A percentile compares a stretch with the other conserved stretches of the same genome.
These are phyloP conservation scores for Hebeloma cylindrosporum DNA, from an alignment of 768 basidiomycete species.

Conservation along the genomic window DNA sequence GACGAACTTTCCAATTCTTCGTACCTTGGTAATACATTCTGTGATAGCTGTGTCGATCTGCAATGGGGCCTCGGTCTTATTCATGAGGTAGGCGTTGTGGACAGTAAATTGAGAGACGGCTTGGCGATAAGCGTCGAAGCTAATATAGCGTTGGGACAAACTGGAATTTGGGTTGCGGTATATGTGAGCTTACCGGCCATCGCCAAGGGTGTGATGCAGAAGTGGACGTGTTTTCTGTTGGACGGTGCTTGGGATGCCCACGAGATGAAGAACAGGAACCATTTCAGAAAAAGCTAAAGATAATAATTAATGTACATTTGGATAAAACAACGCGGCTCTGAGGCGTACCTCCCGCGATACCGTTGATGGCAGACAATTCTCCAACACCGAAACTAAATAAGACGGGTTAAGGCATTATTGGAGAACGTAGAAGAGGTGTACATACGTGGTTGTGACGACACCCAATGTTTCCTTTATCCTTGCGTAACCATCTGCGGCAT, in stretches of 20 bases:
- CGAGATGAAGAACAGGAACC: constrained; percentile 88
- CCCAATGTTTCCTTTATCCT: constrained; percentile 79
- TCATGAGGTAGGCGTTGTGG: constrained; percentile 60
- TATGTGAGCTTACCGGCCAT: constrained; percentile 53
- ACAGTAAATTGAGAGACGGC: constrained; percentile 75
- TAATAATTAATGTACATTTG: not conserved
- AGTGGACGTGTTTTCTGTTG: constrained; percentile 73
- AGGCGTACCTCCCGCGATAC: constrained; percentile 67
- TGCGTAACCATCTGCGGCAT: constrained; percentile 93
- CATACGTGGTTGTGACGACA: constrained; percentile 77
- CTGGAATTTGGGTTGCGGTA: not conserved
- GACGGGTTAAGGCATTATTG: not conserved
- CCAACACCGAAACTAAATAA: constrained; percentile 82
- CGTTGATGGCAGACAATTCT: constrained; percentile 84
- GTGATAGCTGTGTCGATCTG: constrained; percentile 81
- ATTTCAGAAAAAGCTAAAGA: constrained; percentile 75
- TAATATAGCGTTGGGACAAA: constrained; percentile 23
- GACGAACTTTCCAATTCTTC: constrained; percentile 11
- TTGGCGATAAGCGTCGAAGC: constrained; percentile 78
- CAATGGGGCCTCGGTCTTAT: constrained; percentile 52
- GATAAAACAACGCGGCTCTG: not conserved
- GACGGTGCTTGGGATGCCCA: constrained; percentile 73
- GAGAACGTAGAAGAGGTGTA: not conserved
- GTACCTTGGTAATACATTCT: constrained; percentile 61
- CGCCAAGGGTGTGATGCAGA: constrained; percentile 87